A percentile compares a stretch with the other conserved stretches of the same genome.
These are phyloP conservation scores for Kluyveromyces sp. DNA, from an alignment of 1,139 yeast genomes.

Conservation along the genomic window DNA sequence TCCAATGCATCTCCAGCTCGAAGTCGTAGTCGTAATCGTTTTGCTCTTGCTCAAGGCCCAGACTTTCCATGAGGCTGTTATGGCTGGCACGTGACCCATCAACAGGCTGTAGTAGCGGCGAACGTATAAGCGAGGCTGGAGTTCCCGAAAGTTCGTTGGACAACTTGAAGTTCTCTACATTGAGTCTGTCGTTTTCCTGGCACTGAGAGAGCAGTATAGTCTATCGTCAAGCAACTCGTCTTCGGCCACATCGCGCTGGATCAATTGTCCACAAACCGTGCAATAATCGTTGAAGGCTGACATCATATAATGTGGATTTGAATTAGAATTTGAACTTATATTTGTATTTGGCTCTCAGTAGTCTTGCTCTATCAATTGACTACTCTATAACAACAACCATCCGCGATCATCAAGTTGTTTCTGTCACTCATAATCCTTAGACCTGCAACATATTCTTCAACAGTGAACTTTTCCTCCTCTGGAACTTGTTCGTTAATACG, in stretches of 20 bases:
- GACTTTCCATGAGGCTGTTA: not conserved
- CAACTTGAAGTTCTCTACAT: constrained; percentile 4
- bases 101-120: constrained; percentile 11
- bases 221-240: constrained; percentile 31
- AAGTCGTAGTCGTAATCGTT: not conserved
- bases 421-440: constrained; percentile 45
- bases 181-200: constrained; percentile 37
- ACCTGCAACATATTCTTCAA: constrained; percentile 48
- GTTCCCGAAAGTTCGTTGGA: constrained; percentile 7
- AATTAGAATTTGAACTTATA: too few species aligned
- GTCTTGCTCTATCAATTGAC: too few species aligned
- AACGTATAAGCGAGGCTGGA: constrained; percentile 11
- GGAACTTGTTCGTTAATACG: constrained; percentile 45
- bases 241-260: constrained; percentile 25
- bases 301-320: constrained; percentile 21
- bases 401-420: constrained; percentile 53
- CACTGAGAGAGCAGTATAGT: constrained; percentile 59
- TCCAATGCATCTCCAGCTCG: constrained; percentile 3
- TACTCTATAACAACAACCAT: constrained; percentile 29
- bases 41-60: not conserved
- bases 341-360: too few species aligned
- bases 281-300: constrained; percentile 62
- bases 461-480: constrained; percentile 53
- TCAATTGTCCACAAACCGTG: constrained; percentile 55
- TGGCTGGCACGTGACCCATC: constrained; percentile 1